Evolutionary conservation across 2,329 filamentous ascomycete species (phyloP), one percentile per base, ranked within the genome.

Genomic region (Ascosphaera apis): DNA sequence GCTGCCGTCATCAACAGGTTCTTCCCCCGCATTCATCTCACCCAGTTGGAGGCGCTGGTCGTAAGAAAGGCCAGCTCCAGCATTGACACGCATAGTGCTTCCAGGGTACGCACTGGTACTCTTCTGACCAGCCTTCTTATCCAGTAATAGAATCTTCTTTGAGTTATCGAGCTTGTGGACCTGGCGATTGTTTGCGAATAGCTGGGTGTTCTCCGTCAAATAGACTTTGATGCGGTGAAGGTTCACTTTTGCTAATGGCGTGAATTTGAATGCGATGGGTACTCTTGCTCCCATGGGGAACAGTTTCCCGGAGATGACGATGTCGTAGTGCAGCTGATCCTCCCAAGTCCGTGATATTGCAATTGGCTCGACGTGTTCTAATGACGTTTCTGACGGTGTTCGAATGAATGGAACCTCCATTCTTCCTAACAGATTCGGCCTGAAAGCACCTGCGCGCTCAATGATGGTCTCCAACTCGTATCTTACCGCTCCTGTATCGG

Each of bases 261-360:
- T 92, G 43, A 93, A 64, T 54, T 91, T 92, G 62, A 93, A 91
- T 1, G 83, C 83, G 40, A 93, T 88, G 1, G 84, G 84, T 12
- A 93, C 81, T 47, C 79, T 79, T 28, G 77, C 69, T 12, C 84
- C 84, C 15, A 93, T 68, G 0, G 84, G 81, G 40, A 93, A 93
- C 1, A 83, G 91, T 63, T 92, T 92, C 37, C 84, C 84, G 1
- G 83, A 92, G 37, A 93, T 91, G 51, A 92, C 76, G 45, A 93
- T 92, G 48, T 93, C 84, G 56, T 93, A 93, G 48, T 91, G 82
- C 21, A 93, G 62, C 49, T 92, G 84, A 45, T 93, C 83, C 51
- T 93, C 84, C 84, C 84, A 93, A 42, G 81, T 83, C 15, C 84
- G 67, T 43, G 79, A 86, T 48, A 93, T 92, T 8, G 83, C 86